Evolutionary conservation across 169 alveolate genomes (phyloP), one percentile per base, ranked within the genome.

Genomic region (Plasmodium yoelii): DNA sequence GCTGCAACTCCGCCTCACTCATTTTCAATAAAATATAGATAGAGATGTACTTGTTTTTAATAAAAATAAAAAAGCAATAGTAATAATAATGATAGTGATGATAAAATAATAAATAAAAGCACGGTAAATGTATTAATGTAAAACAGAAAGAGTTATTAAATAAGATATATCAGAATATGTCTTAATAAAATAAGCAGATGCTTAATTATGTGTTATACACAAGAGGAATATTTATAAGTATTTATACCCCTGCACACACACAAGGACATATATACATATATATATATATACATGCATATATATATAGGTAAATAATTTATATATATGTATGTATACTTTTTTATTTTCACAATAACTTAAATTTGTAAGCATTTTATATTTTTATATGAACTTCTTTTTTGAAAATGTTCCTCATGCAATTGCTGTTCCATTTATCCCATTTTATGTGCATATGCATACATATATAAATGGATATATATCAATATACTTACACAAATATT

Each of bases 1-100:
- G 97, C 61, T 94, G 91, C 82, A 95, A 96, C 92, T 95, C 97
- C 19, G 90, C 55, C 49, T 82, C 90, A 49, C 82, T 82, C 90
- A 82, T 82, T 82, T 82, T 82, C 61, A 60, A 47, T 70, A 34
- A 34, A 34, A 34, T 34, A 3, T 67, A 61, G 47, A 13, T 39
- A 4, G 49, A 67, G n/a, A 22, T 82, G 47, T 10, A 42, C 6
- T 26, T 49, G 9, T 15, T 57, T 44, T 68, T n/a, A 39, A 60
- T 60, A 64, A 63, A 47, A 19, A 75, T 42, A 46, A 46, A 42
- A 61, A 34, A 28, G 39, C 26, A 75, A 26, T 9, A 51, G 46
- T 28, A 34, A n/a, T 9, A 12, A 39, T n/a, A 15, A 8, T 19
- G 28, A 57, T 8, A 13, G 65, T 18, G 28, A 57, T 24, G 19